These are phyloP conservation scores for Penicillium sp. DNA, from an alignment of 2,329 filamentous ascomycete genomes.

Conservation along the genomic window DNA sequence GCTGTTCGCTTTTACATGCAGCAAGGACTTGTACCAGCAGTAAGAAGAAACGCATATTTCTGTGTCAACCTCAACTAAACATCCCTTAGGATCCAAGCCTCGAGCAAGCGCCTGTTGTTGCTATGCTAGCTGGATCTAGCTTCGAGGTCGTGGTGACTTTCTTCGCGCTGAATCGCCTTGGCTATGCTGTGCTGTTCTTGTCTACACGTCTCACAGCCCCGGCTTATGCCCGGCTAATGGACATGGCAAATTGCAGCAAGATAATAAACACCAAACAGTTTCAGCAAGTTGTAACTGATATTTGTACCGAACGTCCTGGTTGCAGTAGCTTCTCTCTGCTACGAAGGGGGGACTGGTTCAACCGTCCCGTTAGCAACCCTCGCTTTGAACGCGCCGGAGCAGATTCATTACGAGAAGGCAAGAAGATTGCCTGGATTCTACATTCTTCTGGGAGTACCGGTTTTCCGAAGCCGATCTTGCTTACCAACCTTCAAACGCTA, in stretches of 20 bases:
- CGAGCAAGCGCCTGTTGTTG: constrained; percentile 41
- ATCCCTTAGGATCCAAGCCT: constrained; percentile 30
- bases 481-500: constrained; percentile 52
- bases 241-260: constrained; percentile 39
- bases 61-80: neutral
- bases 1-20: constrained; percentile 20
- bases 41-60: neutral
- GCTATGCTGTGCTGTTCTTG: constrained; percentile 55
- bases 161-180: constrained; percentile 55
- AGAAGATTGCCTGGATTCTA: constrained; percentile 44
- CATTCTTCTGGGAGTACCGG: constrained; percentile 58
- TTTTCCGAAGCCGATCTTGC: constrained; percentile 61
- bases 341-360: constrained; percentile 22
- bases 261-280: constrained; percentile 24
- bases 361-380: constrained; percentile 12
- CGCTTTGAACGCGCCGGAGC: constrained; percentile 17
- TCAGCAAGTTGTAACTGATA: constrained; percentile 15
- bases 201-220: constrained; percentile 54
- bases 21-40: constrained; percentile 18
- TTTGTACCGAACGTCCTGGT: constrained; percentile 15
- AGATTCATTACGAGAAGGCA: constrained; percentile 25
- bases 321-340: constrained; percentile 23
- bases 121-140: constrained; percentile 54
- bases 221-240: constrained; percentile 50
- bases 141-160: constrained; percentile 56